phyloP scores from a whole-genome alignment of 2,329 filamentous ascomycete genomes.

The Aotearoamyces nothofagi region DNA sequence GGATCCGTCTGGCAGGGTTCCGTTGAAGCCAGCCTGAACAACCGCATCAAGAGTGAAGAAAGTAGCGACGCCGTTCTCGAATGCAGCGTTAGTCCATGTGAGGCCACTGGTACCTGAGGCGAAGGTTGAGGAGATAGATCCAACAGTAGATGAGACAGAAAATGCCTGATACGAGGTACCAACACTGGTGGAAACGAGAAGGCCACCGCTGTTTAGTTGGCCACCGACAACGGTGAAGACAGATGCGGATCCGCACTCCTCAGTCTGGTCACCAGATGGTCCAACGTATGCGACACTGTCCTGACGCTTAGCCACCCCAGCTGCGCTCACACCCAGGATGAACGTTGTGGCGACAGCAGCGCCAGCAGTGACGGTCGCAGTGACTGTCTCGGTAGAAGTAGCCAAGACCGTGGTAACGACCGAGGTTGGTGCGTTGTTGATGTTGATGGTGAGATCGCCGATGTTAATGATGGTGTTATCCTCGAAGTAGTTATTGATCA shows the following conservation, averaged over 20 bases:
- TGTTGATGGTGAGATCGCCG: background rate
- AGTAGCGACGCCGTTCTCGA: background rate
- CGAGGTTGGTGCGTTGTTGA: background rate
- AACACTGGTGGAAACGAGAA: background rate
- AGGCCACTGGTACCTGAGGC: background rate
- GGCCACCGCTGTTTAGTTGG: background rate
- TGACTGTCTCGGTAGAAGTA: background rate
- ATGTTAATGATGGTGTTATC: background rate
- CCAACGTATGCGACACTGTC: background rate
- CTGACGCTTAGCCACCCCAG: background rate
- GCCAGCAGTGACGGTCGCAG: background rate
- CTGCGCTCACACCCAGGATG: background rate
- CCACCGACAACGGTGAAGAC: background rate
- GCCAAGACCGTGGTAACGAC: conserved; percentile 19
- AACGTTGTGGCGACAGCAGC: background rate
- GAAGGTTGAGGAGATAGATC: background rate
- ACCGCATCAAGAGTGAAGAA: background rate
- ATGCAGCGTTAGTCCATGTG: background rate
- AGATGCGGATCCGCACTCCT: background rate
- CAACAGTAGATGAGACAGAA: background rate
- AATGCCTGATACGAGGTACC: background rate
- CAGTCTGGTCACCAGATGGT: background rate
- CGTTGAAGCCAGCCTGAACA: background rate
- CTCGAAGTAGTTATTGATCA: background rate
- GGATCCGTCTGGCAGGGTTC: background rate